Conservation (phyloP, 1,139 yeast species). For the Tardiomyces depauwii region DNA sequence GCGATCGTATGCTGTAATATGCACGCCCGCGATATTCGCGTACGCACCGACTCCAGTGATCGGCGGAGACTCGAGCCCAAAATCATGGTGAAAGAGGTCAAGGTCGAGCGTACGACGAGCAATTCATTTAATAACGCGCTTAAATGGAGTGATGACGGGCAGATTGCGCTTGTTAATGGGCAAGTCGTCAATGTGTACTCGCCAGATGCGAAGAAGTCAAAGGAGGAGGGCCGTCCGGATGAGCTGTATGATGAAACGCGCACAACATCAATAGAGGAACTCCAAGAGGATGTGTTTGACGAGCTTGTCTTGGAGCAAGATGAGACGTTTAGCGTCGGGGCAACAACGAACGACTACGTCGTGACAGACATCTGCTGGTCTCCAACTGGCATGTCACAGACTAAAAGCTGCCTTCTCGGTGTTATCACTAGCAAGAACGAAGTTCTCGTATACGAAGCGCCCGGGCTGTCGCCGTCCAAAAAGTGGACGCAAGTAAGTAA, state of each 20-base stretch:
- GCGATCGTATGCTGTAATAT: too few species aligned
- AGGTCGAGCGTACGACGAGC: background rate
- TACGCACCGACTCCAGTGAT: too few species aligned
- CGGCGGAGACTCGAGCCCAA: background rate
- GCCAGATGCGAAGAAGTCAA: background rate
- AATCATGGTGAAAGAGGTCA: background rate
- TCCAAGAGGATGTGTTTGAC: constrained; percentile 3
- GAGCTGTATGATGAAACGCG: background rate
- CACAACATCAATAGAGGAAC: constrained; percentile 4
- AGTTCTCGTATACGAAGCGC: background rate
- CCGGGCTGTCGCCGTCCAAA: background rate
- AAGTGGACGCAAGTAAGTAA: background rate
- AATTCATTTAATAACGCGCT: background rate
- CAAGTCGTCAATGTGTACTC: background rate
- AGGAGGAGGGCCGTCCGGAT: background rate
- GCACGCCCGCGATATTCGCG: too few species aligned
- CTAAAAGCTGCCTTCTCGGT: background rate
- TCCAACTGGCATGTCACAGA: constrained; percentile 4
- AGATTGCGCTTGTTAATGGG: background rate
- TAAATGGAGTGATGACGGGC: background rate
- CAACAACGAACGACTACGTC: constrained; percentile 3
- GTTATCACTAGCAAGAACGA: background rate
- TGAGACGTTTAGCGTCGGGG: constrained; percentile 2
- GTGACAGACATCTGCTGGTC: constrained; percentile 6
- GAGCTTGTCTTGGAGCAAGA: constrained; percentile 5